phyloP scores from a whole-genome alignment of 2,329 filamentous ascomycete species.

The Falciphora oryzae region DNA sequence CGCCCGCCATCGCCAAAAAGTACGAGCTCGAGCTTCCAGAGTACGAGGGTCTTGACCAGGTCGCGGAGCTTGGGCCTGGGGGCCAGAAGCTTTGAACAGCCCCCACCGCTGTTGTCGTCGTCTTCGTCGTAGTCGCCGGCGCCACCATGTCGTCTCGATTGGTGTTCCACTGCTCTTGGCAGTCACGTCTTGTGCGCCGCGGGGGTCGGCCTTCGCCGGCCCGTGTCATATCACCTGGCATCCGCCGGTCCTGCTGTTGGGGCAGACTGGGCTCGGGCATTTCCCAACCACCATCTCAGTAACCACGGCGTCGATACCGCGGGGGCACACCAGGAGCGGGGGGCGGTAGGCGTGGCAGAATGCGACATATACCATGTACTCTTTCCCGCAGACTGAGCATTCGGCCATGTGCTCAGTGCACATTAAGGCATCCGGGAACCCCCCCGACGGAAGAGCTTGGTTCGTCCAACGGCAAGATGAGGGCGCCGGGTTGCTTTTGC shows the following conservation, averaged over 20 bases:
- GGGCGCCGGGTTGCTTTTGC: too few species aligned
- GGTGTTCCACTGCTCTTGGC: neutral
- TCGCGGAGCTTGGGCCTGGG: slow-evolving; percentile 64
- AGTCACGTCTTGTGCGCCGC: neutral
- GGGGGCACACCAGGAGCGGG: slow-evolving; percentile 41
- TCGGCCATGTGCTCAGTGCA: slow-evolving; percentile 51
- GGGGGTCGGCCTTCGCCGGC: neutral
- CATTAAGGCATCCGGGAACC: slow-evolving; percentile 38
- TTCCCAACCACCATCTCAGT: slow-evolving; percentile 46
- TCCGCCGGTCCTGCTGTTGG: slow-evolving; percentile 51
- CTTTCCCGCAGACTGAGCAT: slow-evolving; percentile 55
- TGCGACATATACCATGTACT: slow-evolving; percentile 52
- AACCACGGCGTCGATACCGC: slow-evolving; percentile 31
- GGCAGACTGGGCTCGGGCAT: slow-evolving; percentile 55
- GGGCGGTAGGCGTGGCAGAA: slow-evolving; percentile 49
- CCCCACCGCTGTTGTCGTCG: too few species aligned
- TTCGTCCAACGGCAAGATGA: too few species aligned
- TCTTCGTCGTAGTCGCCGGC: too few species aligned
- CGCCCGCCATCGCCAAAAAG: slow-evolving; percentile 70
- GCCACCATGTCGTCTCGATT: neutral
- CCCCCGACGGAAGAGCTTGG: too few species aligned
- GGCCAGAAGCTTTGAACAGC: slow-evolving; percentile 46
- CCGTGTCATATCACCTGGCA: slow-evolving; percentile 45
- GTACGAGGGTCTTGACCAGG: slow-evolving; percentile 83
- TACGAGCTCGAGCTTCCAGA: slow-evolving; percentile 78